phyloP scores from a whole-genome alignment of 2,329 filamentous ascomycete genomes.

The Saccharata proteae region DNA sequence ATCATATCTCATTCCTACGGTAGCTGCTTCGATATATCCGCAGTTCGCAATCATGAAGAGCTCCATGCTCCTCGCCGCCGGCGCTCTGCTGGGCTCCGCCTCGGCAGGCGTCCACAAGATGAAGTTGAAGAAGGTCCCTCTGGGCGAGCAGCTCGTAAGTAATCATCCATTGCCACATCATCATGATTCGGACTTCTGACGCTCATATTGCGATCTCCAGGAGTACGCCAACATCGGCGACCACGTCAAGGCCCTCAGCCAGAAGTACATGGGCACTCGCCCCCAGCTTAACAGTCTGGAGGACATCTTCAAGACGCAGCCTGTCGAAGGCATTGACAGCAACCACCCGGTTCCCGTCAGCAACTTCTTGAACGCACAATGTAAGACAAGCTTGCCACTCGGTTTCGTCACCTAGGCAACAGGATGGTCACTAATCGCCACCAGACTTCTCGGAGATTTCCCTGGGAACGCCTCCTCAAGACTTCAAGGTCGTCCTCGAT shows the following conservation, averaged over 20 bases:
- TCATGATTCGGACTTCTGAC: conserved; percentile 3
- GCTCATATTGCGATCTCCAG: conserved; percentile 31
- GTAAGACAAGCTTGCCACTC: conserved; percentile 43
- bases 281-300: conserved; percentile 47
- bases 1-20: too few species aligned
- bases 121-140: conserved; percentile 92
- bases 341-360: conserved; percentile 75
- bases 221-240: conserved; percentile 65
- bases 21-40: too few species aligned
- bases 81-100: conserved; percentile 69
- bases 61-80: conserved; percentile 64
- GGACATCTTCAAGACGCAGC: conserved; percentile 67
- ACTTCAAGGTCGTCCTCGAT: conserved; percentile 97
- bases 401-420: too few species aligned
- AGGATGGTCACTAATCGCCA: conserved; percentile 2
- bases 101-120: conserved; percentile 86
- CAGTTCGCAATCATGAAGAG: conserved; percentile 60
- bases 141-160: conserved; percentile 83
- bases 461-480: conserved; percentile 82
- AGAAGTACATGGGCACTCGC: conserved; percentile 90
- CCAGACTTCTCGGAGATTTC: conserved; percentile 94
- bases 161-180: conserved; percentile 7
- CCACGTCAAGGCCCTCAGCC: conserved; percentile 71
- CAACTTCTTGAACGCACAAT: conserved; percentile 99
- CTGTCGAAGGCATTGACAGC: conserved; percentile 50